Conservation (phyloP, 2,329 filamentous ascomycete genomes). For the Penicillium aurantiogriseum region DNA sequence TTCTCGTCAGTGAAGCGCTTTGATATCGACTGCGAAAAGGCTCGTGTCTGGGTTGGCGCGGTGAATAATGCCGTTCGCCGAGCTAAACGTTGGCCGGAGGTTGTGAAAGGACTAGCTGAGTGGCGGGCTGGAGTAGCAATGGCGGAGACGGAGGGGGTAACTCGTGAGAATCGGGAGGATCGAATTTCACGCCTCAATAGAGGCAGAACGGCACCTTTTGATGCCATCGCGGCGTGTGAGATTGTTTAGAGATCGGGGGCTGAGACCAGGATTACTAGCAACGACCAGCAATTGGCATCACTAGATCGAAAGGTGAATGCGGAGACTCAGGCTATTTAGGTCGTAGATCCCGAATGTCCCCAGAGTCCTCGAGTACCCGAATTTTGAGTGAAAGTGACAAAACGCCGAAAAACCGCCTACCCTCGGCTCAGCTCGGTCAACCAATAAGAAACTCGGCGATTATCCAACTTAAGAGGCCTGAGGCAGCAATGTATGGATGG, state of each 20-base stretch:
- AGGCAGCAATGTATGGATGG: background rate
- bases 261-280: slow-evolving; percentile 13
- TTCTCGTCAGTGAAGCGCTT: slow-evolving; percentile 47
- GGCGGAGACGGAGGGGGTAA: slow-evolving; percentile 26
- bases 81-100: slow-evolving; percentile 18
- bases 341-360: slow-evolving; percentile 1
- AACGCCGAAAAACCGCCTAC: slow-evolving; percentile 28
- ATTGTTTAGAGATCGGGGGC: background rate
- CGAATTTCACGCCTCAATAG: slow-evolving; percentile 44
- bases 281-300: slow-evolving; percentile 16
- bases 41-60: slow-evolving; percentile 35
- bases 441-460: slow-evolving; percentile 32
- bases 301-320: slow-evolving; percentile 5
- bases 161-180: slow-evolving; percentile 31
- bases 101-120: slow-evolving; percentile 21
- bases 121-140: slow-evolving; percentile 21
- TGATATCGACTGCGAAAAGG: slow-evolving; percentile 47
- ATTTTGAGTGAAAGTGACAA: slow-evolving; percentile 14
- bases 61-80: slow-evolving; percentile 25
- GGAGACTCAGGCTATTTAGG: slow-evolving; percentile 7
- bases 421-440: slow-evolving; percentile 16
- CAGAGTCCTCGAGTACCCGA: slow-evolving; percentile 28
- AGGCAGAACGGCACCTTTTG: slow-evolving; percentile 41
- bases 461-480: slow-evolving; percentile 20
- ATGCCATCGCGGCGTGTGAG: slow-evolving; percentile 36